Evolutionary conservation across 768 basidiomycete genomes (phyloP).

Genomic region (Leccinum truebloodii): DNA sequence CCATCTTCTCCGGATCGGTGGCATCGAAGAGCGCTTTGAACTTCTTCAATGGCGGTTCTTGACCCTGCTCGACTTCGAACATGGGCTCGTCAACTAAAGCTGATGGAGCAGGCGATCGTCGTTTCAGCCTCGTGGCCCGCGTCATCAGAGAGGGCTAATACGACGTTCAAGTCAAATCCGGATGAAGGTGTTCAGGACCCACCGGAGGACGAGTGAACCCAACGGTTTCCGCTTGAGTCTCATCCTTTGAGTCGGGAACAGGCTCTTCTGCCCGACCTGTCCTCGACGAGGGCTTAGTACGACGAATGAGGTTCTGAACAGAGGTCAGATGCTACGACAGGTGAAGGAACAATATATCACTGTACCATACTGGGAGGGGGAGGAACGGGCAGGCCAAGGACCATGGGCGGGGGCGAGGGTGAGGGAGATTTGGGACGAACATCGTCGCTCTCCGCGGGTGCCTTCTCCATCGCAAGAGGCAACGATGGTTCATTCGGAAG

Average conservation of each 20-base stretch:
- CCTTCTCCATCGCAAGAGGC: conserved; percentile 20
- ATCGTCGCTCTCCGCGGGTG: conserved; percentile 16
- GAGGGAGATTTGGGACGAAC: conserved; percentile 10
- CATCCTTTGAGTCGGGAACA: conserved; percentile 9
- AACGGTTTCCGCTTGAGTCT: conserved; percentile 7
- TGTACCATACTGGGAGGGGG: conserved; percentile 29
- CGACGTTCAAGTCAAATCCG: neutral
- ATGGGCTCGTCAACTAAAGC: conserved; percentile 20
- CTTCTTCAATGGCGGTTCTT: conserved; percentile 65
- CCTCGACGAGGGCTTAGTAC: conserved; percentile 18
- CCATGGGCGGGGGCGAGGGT: conserved; percentile 23
- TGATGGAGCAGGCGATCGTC: conserved; percentile 45
- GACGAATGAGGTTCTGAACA: conserved; percentile 28
- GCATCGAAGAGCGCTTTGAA: conserved; percentile 73
- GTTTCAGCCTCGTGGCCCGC: conserved; percentile 50
- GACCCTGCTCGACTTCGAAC: conserved; percentile 12
- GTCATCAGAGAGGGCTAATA: conserved; percentile 42
- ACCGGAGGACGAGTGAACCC: conserved; percentile 30
- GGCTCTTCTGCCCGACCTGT: conserved; percentile 10
- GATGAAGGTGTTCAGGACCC: neutral
- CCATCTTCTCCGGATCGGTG: conserved; percentile 50
- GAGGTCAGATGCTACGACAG: conserved; percentile 1
- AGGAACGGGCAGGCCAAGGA: conserved; percentile 21
- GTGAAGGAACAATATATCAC: neutral
- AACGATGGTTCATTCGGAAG: conserved; percentile 51